Conservation (phyloP, 129 eudicot genomes). For the Rutidosis leptorrhynchoides region DNA sequence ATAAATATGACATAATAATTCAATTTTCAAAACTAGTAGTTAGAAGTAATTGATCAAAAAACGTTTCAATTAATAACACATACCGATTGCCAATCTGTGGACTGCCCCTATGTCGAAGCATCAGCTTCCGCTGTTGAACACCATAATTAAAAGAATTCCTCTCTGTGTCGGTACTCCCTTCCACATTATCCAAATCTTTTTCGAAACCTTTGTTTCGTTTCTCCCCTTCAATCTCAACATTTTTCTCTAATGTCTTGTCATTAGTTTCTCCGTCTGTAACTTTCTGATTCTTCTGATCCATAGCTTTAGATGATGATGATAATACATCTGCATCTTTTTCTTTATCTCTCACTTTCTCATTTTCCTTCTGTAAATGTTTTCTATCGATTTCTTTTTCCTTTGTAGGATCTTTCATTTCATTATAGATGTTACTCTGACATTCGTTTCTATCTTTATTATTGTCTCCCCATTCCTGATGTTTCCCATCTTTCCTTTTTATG, state of each 20-base stretch:
- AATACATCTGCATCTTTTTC: constrained; percentile 54
- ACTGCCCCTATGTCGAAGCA: constrained; percentile 91
- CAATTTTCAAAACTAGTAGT: constrained; percentile 7
- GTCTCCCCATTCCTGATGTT: constrained; percentile 75
- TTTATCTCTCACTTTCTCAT: constrained; percentile 60
- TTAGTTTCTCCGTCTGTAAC: constrained; percentile 55
- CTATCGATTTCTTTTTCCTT: constrained; percentile 67
- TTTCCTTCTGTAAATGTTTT: constrained; percentile 62
- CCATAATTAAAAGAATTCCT: constrained; percentile 67
- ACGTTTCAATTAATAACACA: constrained; percentile 21
- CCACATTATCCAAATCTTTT: constrained; percentile 80
- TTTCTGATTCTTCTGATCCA: constrained; percentile 68
- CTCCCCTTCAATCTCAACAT: constrained; percentile 76
- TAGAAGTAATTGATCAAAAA: neutral
- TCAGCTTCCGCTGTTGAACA: constrained; percentile 88
- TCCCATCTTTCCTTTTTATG: constrained; percentile 79
- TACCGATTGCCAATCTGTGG: constrained; percentile 69
- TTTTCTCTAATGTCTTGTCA: constrained; percentile 71
- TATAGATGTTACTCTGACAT: constrained; percentile 43
- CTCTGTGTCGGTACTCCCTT: constrained; percentile 65
- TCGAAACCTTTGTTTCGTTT: constrained; percentile 61
- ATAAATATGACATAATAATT: constrained; percentile 13
- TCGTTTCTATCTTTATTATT: constrained; percentile 74
- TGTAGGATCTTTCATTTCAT: constrained; percentile 50
- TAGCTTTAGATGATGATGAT: constrained; percentile 43